Evolutionary conservation across 108 stramenopile species (phyloP).

Genomic region (Fragilaria crotonensis): DNA sequence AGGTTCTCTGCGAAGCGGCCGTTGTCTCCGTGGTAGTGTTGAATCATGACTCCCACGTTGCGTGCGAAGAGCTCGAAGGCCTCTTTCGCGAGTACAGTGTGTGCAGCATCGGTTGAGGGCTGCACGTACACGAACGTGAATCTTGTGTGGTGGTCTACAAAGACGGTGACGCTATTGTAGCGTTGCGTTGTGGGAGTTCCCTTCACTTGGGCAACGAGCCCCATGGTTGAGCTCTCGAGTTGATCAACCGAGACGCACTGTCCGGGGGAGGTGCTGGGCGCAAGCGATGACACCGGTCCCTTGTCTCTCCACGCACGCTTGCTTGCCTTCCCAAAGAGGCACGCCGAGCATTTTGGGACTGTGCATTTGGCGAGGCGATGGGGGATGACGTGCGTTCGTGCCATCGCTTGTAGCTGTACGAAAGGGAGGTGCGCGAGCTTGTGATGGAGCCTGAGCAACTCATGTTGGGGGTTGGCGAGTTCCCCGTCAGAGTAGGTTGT

Average conservation of each 20-base stretch:
- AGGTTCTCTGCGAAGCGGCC: not conserved
- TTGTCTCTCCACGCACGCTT: conserved; percentile 18
- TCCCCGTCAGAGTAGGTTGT: too few species aligned
- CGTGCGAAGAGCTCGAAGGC: conserved; percentile 12
- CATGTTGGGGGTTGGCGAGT: too few species aligned
- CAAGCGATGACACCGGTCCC: not conserved
- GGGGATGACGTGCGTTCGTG: conserved; percentile 8
- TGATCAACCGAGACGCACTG: conserved; percentile 27
- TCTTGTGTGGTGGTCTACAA: conserved; percentile 19
- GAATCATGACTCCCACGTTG: conserved; percentile 11
- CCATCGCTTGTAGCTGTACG: conserved; percentile 2
- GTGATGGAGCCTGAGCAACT: conserved; percentile 14
- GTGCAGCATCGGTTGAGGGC: not conserved
- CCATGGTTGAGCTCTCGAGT: conserved; percentile 7
- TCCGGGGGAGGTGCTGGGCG: conserved; percentile 11
- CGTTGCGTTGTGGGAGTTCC: conserved; percentile 13
- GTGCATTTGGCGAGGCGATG: conserved; percentile 2
- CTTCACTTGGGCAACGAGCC: conserved; percentile 23
- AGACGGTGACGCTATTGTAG: conserved; percentile 9
- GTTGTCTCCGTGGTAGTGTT: conserved; percentile 37
- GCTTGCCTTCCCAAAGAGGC: conserved; percentile 15
- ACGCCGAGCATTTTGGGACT: conserved; percentile 16
- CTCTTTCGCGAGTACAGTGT: conserved; percentile 11
- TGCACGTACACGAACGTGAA: conserved; percentile 6
- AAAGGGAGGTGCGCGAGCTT: conserved; percentile 17